phyloP scores from a whole-genome alignment of 495 filamentous ascomycete genomes.

The Physcia stellaris region DNA sequence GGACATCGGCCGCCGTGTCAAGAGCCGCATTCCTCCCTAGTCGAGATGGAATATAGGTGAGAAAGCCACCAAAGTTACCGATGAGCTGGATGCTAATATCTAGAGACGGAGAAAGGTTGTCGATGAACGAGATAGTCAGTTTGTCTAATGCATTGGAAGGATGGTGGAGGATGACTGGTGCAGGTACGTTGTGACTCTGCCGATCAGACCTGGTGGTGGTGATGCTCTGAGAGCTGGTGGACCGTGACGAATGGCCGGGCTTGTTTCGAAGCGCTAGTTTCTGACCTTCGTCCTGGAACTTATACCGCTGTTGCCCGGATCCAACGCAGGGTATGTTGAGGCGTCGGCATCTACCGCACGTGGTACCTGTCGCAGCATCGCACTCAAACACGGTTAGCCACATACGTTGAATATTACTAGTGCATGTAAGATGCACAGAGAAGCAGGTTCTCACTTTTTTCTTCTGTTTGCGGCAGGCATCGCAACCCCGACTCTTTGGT shows the following conservation, averaged over 20 bases:
- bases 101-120: slow-evolving; percentile 18
- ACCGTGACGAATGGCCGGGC: not conserved
- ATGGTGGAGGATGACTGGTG: not conserved
- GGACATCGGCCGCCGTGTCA: slow-evolving; percentile 25
- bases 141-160: slow-evolving; percentile 15
- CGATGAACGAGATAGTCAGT: slow-evolving; percentile 19
- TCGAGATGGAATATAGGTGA: slow-evolving; percentile 25
- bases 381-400: slow-evolving; percentile 18
- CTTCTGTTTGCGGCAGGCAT: slow-evolving; percentile 37
- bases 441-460: slow-evolving; percentile 40
- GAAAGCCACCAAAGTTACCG: slow-evolving; percentile 26
- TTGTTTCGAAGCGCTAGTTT: no score
- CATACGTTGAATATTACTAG: not conserved
- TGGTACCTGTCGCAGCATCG: slow-evolving; percentile 26
- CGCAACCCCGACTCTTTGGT: slow-evolving; percentile 32
- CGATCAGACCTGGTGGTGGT: no score
- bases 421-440: not conserved
- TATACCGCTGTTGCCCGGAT: slow-evolving; percentile 31
- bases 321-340: slow-evolving; percentile 31
- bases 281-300: slow-evolving; percentile 31
- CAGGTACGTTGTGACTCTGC: not conserved
- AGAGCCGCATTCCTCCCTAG: slow-evolving; percentile 30
- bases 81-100: slow-evolving; percentile 30
- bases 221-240: not conserved
- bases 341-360: slow-evolving; percentile 34